phyloP scores from a whole-genome alignment of 2,329 filamentous ascomycete species.

The Graphiopsis chlorocephala region DNA sequence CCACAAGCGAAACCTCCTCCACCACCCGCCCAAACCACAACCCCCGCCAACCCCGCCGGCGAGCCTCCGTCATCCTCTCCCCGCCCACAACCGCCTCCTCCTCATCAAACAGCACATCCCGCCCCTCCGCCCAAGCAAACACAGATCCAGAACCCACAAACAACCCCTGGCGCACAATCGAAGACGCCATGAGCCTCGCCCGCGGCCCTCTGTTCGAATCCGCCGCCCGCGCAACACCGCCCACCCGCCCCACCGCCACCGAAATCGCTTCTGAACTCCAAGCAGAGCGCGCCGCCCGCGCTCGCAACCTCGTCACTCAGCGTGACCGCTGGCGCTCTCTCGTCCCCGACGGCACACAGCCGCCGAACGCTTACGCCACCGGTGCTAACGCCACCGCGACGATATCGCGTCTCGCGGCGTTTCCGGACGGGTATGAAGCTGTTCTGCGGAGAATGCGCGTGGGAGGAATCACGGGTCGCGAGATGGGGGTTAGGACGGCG shows the following conservation, averaged over 20 bases:
- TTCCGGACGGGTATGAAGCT: slow-evolving; percentile 28
- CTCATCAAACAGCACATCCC: background rate
- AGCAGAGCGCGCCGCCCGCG: slow-evolving; percentile 18
- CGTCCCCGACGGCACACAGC: slow-evolving; percentile 13
- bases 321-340: slow-evolving; percentile 25
- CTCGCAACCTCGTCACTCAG: slow-evolving; percentile 22
- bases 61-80: slow-evolving; percentile 41
- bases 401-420: slow-evolving; percentile 16
- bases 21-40: slow-evolving; percentile 19
- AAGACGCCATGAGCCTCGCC: slow-evolving; percentile 43
- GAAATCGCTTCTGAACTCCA: slow-evolving; percentile 16
- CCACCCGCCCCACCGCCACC: slow-evolving; percentile 13
- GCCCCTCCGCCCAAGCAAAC: slow-evolving; percentile 21
- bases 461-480: slow-evolving; percentile 18
- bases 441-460: slow-evolving; percentile 21
- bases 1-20: slow-evolving; percentile 12
- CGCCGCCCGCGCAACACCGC: slow-evolving; percentile 17
- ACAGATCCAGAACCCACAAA: slow-evolving; percentile 32
- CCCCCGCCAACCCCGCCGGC: slow-evolving; percentile 37
- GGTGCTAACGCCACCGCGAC: slow-evolving; percentile 12
- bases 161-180: slow-evolving; percentile 48
- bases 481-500: slow-evolving; percentile 44
- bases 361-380: slow-evolving; percentile 15
- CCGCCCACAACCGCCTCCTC: slow-evolving; percentile 21
- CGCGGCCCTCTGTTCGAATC: slow-evolving; percentile 37